Percentiles rank a stretch among this genome's conserved stretches.
These are phyloP conservation scores for Boletus rubroflammeus DNA, from an alignment of 768 basidiomycete species.

Conservation along the genomic window DNA sequence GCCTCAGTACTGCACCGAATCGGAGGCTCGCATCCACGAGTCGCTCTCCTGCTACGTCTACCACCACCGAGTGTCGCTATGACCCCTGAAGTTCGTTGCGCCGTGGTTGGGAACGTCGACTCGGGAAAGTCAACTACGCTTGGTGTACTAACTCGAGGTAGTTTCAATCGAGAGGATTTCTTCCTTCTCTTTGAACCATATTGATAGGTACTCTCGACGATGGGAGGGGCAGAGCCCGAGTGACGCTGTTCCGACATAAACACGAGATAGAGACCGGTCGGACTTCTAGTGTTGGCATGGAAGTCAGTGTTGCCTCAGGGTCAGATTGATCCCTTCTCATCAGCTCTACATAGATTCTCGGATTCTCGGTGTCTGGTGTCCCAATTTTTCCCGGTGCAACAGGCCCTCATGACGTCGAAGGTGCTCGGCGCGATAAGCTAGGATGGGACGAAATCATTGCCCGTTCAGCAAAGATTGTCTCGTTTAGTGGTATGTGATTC, in stretches of 20 bases:
- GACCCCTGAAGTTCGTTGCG: conserved; percentile 91
- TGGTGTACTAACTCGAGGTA: conserved; percentile 92
- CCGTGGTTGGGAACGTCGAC: conserved; percentile 93
- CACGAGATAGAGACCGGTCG: conserved; percentile 96
- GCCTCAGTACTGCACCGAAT: conserved; percentile 53
- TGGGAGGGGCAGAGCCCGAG: conserved; percentile 76
- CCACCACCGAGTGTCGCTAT: conserved; percentile 72
- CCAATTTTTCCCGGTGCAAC: conserved; percentile 73
- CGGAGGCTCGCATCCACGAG: conserved; percentile 48
- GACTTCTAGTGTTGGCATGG: conserved; percentile 96
- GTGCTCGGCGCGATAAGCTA: conserved; percentile 77
- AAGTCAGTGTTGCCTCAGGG: conserved; percentile 51
- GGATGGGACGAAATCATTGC: conserved; percentile 95
- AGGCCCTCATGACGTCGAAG: conserved; percentile 55
- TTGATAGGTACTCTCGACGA: conserved; percentile 69
- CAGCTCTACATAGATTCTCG: conserved; percentile 61
- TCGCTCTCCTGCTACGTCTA: conserved; percentile 62
- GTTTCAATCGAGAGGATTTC: conserved; percentile 16
- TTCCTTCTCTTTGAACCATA: conserved; percentile 10
- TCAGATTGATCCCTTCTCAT: neutral
- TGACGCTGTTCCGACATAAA: conserved; percentile 91
- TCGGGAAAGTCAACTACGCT: conserved; percentile 94
- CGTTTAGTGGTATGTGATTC: conserved; percentile 69
- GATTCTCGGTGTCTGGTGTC: conserved; percentile 72
- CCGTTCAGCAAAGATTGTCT: conserved; percentile 87